A percentile compares a stretch with the other conserved stretches of the same genome.
Conservation (phyloP, 108 stramenopile species). For the Cyclotella distinguenda region DNA sequence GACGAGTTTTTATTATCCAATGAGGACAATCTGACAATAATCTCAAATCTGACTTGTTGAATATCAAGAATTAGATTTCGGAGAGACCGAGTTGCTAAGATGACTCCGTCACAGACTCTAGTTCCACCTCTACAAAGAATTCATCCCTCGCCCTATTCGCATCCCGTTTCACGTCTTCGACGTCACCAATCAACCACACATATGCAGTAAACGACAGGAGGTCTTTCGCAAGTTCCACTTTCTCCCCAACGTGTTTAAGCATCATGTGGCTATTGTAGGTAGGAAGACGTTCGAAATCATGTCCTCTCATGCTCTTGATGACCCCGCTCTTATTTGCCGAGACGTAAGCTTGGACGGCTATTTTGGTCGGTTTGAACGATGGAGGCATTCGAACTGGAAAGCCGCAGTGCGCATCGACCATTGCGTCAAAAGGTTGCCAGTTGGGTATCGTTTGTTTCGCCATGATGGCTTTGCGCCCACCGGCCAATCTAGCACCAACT, state of each 20-base stretch:
- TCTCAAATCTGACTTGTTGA: too few species aligned
- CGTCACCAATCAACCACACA: constrained; percentile 55
- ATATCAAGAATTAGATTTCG: neutral
- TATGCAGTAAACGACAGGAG: constrained; percentile 51
- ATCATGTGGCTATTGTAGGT: constrained; percentile 42
- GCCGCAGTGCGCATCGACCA: constrained; percentile 62
- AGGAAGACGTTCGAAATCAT: constrained; percentile 49
- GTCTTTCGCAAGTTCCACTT: constrained; percentile 41
- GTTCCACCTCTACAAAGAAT: constrained; percentile 48
- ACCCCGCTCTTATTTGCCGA: constrained; percentile 52
- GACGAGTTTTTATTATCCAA: too few species aligned
- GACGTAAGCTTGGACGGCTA: constrained; percentile 44
- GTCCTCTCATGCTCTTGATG: constrained; percentile 33
- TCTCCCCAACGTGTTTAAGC: constrained; percentile 45
- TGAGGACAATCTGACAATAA: too few species aligned
- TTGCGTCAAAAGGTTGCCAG: constrained; percentile 58
- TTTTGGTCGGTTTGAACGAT: constrained; percentile 42
- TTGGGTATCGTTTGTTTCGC: constrained; percentile 46
- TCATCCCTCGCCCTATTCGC: constrained; percentile 44
- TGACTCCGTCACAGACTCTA: constrained; percentile 2
- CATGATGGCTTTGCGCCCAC: constrained; percentile 63
- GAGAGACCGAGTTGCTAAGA: neutral
- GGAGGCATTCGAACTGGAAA: constrained; percentile 55
- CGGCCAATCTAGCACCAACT: constrained; percentile 56
- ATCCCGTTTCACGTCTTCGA: constrained; percentile 46